Evolutionary conservation across 2,329 filamentous ascomycete genomes (phyloP).

Genomic region (Colletotrichum ledebouriae): DNA sequence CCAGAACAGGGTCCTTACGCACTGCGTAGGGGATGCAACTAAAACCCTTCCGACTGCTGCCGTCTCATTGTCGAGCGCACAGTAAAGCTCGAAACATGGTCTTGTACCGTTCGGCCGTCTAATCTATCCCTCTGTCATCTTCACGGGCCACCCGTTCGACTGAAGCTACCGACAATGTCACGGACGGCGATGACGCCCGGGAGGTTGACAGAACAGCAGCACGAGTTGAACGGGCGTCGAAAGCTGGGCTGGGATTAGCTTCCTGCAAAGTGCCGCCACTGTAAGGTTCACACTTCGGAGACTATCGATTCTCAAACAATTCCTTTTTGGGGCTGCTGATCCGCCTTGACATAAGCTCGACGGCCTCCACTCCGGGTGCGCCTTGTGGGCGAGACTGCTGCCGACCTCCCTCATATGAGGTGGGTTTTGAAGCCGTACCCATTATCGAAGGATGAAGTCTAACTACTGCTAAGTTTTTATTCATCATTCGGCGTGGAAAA

Average conservation of each 20-base stretch:
- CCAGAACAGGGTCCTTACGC: slow-evolving; percentile 4
- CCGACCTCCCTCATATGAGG: slow-evolving; percentile 6
- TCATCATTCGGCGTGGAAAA: too few species aligned
- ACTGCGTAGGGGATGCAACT: background rate
- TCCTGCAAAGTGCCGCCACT: background rate
- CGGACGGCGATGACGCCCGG: slow-evolving; percentile 4
- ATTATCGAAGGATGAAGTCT: slow-evolving; percentile 3
- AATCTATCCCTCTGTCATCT: background rate
- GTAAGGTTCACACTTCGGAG: background rate
- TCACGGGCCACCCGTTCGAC: slow-evolving; percentile 7
- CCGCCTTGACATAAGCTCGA: slow-evolving; percentile 1
- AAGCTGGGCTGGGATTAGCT: background rate
- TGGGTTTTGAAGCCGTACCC: background rate
- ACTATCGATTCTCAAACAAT: slow-evolving; percentile 5
- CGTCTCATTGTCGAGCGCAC: background rate
- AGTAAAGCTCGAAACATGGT: too few species aligned
- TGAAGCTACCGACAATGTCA: slow-evolving; percentile 1
- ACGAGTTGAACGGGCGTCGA: background rate
- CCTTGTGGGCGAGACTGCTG: background rate
- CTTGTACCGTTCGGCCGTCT: background rate
- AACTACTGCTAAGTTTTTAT: too few species aligned
- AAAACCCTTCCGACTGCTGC: background rate
- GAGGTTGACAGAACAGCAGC: background rate
- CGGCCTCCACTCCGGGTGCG: slow-evolving; percentile 1
- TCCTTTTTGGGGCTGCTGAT: slow-evolving; percentile 12